These are phyloP conservation scores for Jackrogersella minutella DNA, from an alignment of 495 filamentous ascomycete genomes.

Conservation along the genomic window DNA sequence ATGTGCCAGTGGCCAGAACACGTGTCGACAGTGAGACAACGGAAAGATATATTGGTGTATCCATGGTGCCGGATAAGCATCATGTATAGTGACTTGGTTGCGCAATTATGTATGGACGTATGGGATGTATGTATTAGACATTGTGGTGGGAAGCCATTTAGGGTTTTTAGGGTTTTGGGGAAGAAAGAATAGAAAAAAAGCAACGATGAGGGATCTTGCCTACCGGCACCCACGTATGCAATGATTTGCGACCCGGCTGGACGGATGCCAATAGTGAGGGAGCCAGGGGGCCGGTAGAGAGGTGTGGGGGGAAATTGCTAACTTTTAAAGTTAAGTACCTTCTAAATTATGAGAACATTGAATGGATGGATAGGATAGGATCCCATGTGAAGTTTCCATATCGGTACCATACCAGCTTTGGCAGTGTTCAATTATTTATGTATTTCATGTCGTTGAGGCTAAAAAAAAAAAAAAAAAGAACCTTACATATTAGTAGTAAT, in stretches of 20 bases:
- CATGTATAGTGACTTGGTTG: constrained; percentile 24
- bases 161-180: neutral
- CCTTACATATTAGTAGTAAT: too few relatives aligned
- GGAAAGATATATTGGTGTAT: constrained; percentile 18
- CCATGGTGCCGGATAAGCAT: constrained; percentile 18
- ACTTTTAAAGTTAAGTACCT: constrained; percentile 7
- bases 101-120: neutral
- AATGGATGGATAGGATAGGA: too few relatives aligned
- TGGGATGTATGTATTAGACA: too few relatives aligned
- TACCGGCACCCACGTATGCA: constrained; percentile 9
- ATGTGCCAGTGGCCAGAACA: constrained; percentile 20
- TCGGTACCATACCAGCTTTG: constrained; percentile 2
- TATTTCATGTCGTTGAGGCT: neutral
- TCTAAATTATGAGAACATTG: too few relatives aligned
- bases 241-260: constrained; percentile 36
- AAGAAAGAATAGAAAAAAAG: constrained; percentile 2
- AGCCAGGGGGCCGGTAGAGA: constrained; percentile 33
- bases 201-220: neutral
- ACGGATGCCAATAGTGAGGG: constrained; percentile 31
- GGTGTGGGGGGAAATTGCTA: constrained; percentile 25
- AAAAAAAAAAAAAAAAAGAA: too few relatives aligned
- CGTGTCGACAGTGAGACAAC: constrained; percentile 30
- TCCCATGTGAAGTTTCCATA: too few relatives aligned
- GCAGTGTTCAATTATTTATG: constrained; percentile 3
- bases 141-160: neutral